phyloP scores from a whole-genome alignment of 1,139 yeast species.

The Spencermartinsiella ligniputridi region DNA sequence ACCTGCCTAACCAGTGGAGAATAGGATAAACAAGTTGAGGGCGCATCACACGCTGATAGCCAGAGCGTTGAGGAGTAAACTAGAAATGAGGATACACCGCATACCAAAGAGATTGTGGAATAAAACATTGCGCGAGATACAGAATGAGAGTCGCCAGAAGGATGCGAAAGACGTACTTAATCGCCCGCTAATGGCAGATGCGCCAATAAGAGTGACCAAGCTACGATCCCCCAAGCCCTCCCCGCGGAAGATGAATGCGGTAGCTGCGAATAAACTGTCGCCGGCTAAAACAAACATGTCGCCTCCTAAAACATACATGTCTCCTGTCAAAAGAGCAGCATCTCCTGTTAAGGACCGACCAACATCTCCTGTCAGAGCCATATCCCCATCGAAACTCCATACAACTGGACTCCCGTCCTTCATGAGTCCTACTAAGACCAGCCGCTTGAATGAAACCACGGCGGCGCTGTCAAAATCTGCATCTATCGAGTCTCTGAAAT shows the following conservation, averaged over 20 bases:
- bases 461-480: background rate
- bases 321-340: conserved; percentile 7
- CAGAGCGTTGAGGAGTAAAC: conserved; percentile 33
- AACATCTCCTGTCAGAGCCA: too few species aligned
- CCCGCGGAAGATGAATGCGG: too few species aligned
- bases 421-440: conserved; percentile 2
- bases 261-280: conserved; percentile 3
- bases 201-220: background rate
- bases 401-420: background rate
- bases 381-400: too few species aligned
- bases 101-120: conserved; percentile 42
- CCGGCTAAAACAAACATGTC: too few species aligned
- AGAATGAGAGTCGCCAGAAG: conserved; percentile 13
- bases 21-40: conserved; percentile 29
- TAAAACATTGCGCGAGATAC: conserved; percentile 34
- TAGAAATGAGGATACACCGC: conserved; percentile 38
- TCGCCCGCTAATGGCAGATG: background rate
- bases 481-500: background rate
- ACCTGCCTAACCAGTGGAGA: conserved; percentile 20
- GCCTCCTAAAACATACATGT: too few species aligned
- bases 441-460: background rate
- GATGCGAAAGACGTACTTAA: background rate
- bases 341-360: too few species aligned
- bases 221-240: background rate
- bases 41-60: conserved; percentile 32